phyloP scores from a whole-genome alignment of 2,329 filamentous ascomycete species.

The Didymella arachidicola region DNA sequence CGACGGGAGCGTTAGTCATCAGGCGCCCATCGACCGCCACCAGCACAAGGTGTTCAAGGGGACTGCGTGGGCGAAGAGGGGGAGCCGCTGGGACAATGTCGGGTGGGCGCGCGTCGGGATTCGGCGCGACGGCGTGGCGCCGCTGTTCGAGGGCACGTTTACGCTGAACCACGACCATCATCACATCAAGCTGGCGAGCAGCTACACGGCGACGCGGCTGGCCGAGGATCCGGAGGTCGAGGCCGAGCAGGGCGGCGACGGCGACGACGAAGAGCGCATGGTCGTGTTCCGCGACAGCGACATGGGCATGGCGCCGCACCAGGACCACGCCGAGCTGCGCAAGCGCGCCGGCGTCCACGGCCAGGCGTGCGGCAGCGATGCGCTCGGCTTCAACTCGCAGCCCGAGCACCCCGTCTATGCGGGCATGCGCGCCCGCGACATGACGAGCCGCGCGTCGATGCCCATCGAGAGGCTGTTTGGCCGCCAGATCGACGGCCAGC shows the following conservation, averaged over 20 bases:
- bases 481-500: slow-evolving; percentile 71
- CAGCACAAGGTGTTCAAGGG: slow-evolving; percentile 88
- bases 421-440: slow-evolving; percentile 61
- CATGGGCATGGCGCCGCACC: slow-evolving; percentile 57
- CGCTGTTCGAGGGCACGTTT: slow-evolving; percentile 91
- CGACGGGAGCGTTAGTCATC: slow-evolving; percentile 71
- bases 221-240: slow-evolving; percentile 74
- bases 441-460: slow-evolving; percentile 62
- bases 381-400: slow-evolving; percentile 79
- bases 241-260: slow-evolving; percentile 55
- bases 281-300: slow-evolving; percentile 93
- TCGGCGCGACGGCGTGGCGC: slow-evolving; percentile 75
- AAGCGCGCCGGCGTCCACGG: slow-evolving; percentile 54
- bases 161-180: slow-evolving; percentile 82
- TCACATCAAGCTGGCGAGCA: slow-evolving; percentile 79
- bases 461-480: slow-evolving; percentile 74
- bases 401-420: slow-evolving; percentile 72
- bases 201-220: slow-evolving; percentile 73
- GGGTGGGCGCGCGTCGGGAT: slow-evolving; percentile 89
- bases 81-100: slow-evolving; percentile 78
- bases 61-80: slow-evolving; percentile 76
- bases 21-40: slow-evolving; percentile 74
- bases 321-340: slow-evolving; percentile 69
- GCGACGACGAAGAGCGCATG: slow-evolving; percentile 81
- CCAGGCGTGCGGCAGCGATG: slow-evolving; percentile 73